Evolutionary conservation across 805 yeast genomes (phyloP).

Genomic region (Candida fluviatilis): DNA sequence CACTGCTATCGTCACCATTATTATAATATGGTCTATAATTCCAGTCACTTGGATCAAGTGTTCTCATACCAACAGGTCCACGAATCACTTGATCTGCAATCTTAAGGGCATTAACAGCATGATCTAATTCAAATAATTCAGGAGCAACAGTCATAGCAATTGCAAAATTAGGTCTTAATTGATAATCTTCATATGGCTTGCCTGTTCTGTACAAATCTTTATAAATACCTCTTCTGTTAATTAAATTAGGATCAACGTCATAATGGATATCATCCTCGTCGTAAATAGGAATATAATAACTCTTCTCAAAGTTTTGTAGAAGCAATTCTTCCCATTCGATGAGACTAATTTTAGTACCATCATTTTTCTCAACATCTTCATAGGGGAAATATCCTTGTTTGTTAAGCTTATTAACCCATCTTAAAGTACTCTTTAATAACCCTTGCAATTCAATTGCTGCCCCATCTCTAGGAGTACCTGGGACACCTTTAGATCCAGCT

Average conservation of each 20-base stretch:
- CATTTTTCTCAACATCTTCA: slow-evolving; percentile 51
- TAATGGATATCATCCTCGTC: slow-evolving; percentile 56
- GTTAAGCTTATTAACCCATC: slow-evolving; percentile 69
- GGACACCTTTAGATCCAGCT: slow-evolving; percentile 85
- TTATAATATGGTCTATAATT: slow-evolving; percentile 88
- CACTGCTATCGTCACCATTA: slow-evolving; percentile 75
- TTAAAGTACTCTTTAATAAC: slow-evolving; percentile 71
- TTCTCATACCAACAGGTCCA: slow-evolving; percentile 89
- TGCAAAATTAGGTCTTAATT: slow-evolving; percentile 85
- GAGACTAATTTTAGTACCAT: slow-evolving; percentile 55
- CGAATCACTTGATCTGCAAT: slow-evolving; percentile 70
- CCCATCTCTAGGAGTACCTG: slow-evolving; percentile 98
- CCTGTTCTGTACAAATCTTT: slow-evolving; percentile 81
- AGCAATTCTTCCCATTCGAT: slow-evolving; percentile 69
- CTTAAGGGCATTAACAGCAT: slow-evolving; percentile 62
- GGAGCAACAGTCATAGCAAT: slow-evolving; percentile 96
- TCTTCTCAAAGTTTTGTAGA: slow-evolving; percentile 70
- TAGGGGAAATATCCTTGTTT: slow-evolving; percentile 53
- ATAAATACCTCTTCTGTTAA: slow-evolving; percentile 91
- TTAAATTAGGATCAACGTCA: slow-evolving; percentile 57
- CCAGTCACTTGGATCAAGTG: slow-evolving; percentile 88
- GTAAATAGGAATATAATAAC: slow-evolving; percentile 70
- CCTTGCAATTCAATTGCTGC: slow-evolving; percentile 94
- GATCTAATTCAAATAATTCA: slow-evolving; percentile 65
- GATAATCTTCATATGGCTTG: slow-evolving; percentile 90